A percentile compares a stretch with the other conserved stretches of the same genome.
These are phyloP conservation scores for Geotrichum restrictum DNA, from an alignment of 1,139 yeast species.

Conservation along the genomic window DNA sequence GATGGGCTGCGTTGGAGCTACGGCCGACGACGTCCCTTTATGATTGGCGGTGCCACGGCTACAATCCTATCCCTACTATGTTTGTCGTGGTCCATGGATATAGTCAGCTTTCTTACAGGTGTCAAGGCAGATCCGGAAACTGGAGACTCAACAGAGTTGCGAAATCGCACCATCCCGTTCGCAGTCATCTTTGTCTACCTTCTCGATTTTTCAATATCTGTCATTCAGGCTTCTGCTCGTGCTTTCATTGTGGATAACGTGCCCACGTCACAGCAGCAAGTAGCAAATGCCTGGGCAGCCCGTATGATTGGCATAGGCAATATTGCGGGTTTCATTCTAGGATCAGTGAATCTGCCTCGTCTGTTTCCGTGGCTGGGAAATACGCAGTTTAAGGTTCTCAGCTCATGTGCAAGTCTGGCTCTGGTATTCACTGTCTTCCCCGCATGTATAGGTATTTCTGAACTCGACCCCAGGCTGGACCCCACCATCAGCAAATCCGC, in stretches of 20 bases:
- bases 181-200: conserved; percentile 47
- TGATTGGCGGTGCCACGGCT: conserved; percentile 46
- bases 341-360: conserved; percentile 38
- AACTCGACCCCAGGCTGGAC: conserved; percentile 47
- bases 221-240: conserved; percentile 48
- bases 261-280: conserved; percentile 47
- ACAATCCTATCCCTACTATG: conserved; percentile 43
- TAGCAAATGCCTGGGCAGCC: conserved; percentile 63
- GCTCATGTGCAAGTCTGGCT: conserved; percentile 40
- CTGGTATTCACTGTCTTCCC: conserved; percentile 37
- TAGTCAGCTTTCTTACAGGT: conserved; percentile 30
- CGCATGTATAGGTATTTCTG: conserved; percentile 42
- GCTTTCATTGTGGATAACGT: conserved; percentile 50
- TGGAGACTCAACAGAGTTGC: conserved; percentile 14
- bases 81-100: conserved; percentile 41
- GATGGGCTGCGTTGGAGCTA: conserved; percentile 45
- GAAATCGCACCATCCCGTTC: conserved; percentile 40
- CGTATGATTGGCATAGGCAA: conserved; percentile 52
- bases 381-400: conserved; percentile 45
- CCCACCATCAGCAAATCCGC: conserved; percentile 29
- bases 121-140: conserved; percentile 28
- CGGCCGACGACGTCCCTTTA: conserved; percentile 56
- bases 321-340: conserved; percentile 46
- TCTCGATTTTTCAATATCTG: conserved; percentile 47
- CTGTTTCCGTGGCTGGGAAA: conserved; percentile 39